Evolutionary conservation across 1,284 basidiomycete species (phyloP).

Genomic region (Rhodotorula sp.): DNA sequence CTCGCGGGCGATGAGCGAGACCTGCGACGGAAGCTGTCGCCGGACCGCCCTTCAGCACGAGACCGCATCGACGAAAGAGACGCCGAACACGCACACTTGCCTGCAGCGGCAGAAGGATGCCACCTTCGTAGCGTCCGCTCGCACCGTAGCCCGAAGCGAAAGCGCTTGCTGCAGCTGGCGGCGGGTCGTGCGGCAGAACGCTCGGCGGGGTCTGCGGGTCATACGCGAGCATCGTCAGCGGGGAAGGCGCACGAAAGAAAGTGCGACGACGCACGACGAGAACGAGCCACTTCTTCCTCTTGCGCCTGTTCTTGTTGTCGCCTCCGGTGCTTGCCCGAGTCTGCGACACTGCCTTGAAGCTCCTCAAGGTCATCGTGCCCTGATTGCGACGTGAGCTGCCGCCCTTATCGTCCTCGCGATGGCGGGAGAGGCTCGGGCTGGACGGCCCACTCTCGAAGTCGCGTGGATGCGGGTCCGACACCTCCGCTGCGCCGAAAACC

Average conservation of each 20-base stretch:
- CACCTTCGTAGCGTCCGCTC: slow-evolving; percentile 26
- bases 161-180: slow-evolving; percentile 24
- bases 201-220: slow-evolving; percentile 19
- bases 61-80: rapidly evolving
- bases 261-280: slow-evolving; percentile 21
- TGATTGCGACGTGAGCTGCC: no score
- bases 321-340: background rate
- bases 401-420: no score
- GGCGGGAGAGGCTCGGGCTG: no score
- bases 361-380: no score
- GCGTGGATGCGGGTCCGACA: no score
- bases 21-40: slow-evolving; percentile 36
- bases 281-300: slow-evolving; percentile 18
- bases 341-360: no score
- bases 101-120: slow-evolving; percentile 37
- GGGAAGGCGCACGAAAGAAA: rapidly evolving
- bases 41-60: rapidly evolving
- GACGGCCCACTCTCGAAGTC: no score
- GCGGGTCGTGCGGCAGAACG: slow-evolving; percentile 36
- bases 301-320: no score
- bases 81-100: slow-evolving; percentile 18
- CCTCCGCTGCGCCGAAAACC: no score
- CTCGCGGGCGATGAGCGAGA: slow-evolving; percentile 40
- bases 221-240: rapidly evolving
- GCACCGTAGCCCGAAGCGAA: slow-evolving; percentile 39